Evolutionary conservation across 495 filamentous ascomycete genomes (phyloP).

Genomic region (Filosporella fistucella): DNA sequence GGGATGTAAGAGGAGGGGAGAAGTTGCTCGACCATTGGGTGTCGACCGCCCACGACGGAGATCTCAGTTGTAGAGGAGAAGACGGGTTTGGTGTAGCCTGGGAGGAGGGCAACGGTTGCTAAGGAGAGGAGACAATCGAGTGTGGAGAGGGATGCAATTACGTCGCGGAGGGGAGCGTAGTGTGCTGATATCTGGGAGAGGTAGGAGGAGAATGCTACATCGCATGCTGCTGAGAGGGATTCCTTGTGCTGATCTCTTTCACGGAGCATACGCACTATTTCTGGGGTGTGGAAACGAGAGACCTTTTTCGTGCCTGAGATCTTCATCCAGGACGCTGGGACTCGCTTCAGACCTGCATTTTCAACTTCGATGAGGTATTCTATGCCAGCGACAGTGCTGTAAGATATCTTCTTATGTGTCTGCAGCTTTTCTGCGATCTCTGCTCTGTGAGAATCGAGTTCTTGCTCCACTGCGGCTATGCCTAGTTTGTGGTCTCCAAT

Average conservation of each 20-base stretch:
- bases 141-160: slow-evolving; percentile 76
- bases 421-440: slow-evolving; percentile 65
- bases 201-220: slow-evolving; percentile 70
- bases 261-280: slow-evolving; percentile 73
- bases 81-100: slow-evolving; percentile 84
- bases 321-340: slow-evolving; percentile 92
- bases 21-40: slow-evolving; percentile 95
- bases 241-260: slow-evolving; percentile 96
- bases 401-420: slow-evolving; percentile 64
- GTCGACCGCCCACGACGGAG: slow-evolving; percentile 69
- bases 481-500: slow-evolving; percentile 87
- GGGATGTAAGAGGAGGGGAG: slow-evolving; percentile 87
- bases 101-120: slow-evolving; percentile 74
- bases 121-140: slow-evolving; percentile 90
- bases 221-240: slow-evolving; percentile 85
- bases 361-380: slow-evolving; percentile 93
- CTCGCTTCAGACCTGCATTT: slow-evolving; percentile 71
- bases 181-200: slow-evolving; percentile 68
- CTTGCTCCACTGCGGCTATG: slow-evolving; percentile 84
- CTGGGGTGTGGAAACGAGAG: slow-evolving; percentile 91
- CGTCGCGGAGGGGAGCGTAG: slow-evolving; percentile 88
- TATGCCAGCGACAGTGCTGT: slow-evolving; percentile 79
- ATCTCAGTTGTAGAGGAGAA: slow-evolving; percentile 61
- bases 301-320: slow-evolving; percentile 91
- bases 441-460: slow-evolving; percentile 71